phyloP scores from a whole-genome alignment of 192 early-diverging fungal genomes.

The Rhizoclosmatium globosum region DNA sequence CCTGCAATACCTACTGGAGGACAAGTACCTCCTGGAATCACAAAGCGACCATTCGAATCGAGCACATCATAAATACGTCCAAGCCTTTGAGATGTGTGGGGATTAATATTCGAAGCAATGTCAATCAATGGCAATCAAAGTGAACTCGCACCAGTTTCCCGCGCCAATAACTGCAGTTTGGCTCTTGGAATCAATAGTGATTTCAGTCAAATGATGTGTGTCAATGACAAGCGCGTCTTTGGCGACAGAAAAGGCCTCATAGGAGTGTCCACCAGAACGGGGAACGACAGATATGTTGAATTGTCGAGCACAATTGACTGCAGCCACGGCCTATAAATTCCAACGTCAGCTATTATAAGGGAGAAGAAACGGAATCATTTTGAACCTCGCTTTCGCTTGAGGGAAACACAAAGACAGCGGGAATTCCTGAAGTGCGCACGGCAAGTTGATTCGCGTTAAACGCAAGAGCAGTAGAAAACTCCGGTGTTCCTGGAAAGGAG shows the following conservation, averaged over 20 bases:
- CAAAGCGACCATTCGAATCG: constrained; percentile 10
- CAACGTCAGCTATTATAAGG: too few species aligned
- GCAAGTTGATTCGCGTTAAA: too few species aligned
- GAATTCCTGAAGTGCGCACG: too few species aligned
- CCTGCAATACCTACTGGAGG: constrained; percentile 36
- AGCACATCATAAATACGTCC: constrained; percentile 25
- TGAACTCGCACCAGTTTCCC: constrained; percentile 12
- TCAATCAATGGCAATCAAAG: too few species aligned
- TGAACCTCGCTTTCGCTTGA: too few species aligned
- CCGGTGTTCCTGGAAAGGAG: too few species aligned
- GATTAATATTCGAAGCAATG: too few species aligned
- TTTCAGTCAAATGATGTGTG: constrained; percentile 15
- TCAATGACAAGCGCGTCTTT: constrained; percentile 29
- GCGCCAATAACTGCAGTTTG: constrained; percentile 31
- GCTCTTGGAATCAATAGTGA: constrained; percentile 15
- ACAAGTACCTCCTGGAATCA: constrained; percentile 29
- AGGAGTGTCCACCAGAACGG: constrained; percentile 26
- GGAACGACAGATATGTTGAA: constrained; percentile 11
- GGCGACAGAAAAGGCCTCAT: constrained; percentile 22
- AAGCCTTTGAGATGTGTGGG: neutral
- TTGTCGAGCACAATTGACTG: constrained; percentile 11
- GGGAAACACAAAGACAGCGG: too few species aligned
- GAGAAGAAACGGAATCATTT: too few species aligned
- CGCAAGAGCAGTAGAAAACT: too few species aligned
- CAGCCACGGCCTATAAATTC: too few species aligned